These are phyloP conservation scores for Kwoniella sp. DNA, from an alignment of 768 basidiomycete species.

Conservation along the genomic window DNA sequence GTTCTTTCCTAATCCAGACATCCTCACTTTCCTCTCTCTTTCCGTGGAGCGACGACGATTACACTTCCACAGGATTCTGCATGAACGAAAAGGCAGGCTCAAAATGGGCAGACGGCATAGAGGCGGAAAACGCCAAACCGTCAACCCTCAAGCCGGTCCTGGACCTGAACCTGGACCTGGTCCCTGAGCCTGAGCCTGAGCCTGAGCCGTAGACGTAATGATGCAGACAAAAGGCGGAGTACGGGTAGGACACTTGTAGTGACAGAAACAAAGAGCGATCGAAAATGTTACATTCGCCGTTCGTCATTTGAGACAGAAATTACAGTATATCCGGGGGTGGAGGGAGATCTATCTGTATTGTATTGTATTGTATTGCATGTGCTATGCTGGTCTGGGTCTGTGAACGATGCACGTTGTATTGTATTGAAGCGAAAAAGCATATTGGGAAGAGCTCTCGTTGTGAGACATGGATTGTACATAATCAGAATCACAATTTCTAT, in stretches of 20 bases:
- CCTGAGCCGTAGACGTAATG: slow-evolving; percentile 2
- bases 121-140: not conserved
- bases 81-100: too few relatives aligned
- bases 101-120: too few relatives aligned
- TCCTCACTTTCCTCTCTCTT: too few relatives aligned
- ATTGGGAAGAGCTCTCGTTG: not conserved
- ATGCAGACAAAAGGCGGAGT: too few relatives aligned
- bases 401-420: not conserved
- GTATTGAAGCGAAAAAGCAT: not conserved
- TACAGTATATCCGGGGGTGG: too few relatives aligned
- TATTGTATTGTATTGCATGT: too few relatives aligned
- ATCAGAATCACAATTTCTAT: not conserved
- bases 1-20: not conserved
- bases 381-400: too few relatives aligned
- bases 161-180: not conserved
- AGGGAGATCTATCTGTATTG: too few relatives aligned
- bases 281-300: not conserved
- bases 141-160: too few relatives aligned
- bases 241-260: too few relatives aligned
- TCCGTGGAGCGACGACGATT: too few relatives aligned
- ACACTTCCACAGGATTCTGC: too few relatives aligned
- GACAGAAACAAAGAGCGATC: not conserved
- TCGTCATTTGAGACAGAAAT: not conserved
- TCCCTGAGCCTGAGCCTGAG: not conserved
- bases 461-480: not conserved